Evolutionary conservation across 352 stramenopile genomes (phyloP).

Genomic region (Pythium plurisporium): DNA sequence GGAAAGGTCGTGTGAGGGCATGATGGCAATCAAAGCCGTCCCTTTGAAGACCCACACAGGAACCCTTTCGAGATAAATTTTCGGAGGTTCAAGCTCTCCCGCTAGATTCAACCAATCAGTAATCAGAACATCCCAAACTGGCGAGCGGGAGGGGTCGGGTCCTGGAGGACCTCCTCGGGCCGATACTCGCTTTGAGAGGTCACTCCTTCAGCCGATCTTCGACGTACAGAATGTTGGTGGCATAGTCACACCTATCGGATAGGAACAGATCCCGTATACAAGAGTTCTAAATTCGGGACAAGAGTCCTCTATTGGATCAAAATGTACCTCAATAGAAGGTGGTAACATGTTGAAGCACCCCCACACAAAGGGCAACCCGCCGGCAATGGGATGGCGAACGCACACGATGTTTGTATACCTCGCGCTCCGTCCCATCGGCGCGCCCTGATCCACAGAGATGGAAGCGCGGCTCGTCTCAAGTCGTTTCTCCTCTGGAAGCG

Average conservation of each 20-base stretch:
- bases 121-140: not conserved
- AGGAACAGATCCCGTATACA: not conserved
- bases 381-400: too few relatives aligned
- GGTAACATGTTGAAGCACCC: too few relatives aligned
- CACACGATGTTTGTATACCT: not conserved
- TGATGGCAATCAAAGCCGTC: conserved; percentile 20
- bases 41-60: conserved; percentile 8
- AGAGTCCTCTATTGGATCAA: not conserved
- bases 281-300: not conserved
- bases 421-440: not conserved
- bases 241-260: not conserved
- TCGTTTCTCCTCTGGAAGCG: not conserved
- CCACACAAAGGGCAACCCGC: too few relatives aligned
- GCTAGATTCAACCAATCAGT: not conserved
- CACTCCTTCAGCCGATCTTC: not conserved
- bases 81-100: conserved; percentile 19
- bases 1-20: conserved; percentile 28
- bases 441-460: not conserved
- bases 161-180: not conserved
- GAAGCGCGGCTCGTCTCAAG: not conserved
- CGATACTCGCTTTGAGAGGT: conserved; percentile 6
- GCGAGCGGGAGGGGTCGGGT: conserved; percentile 17
- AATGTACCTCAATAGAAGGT: too few relatives aligned
- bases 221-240: conserved; percentile 9
- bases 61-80: conserved; percentile 31